These are phyloP conservation scores for sweet orange (Citrus sinensis) DNA, from an alignment of 345 rosid species.

Conservation along the genomic window DNA sequence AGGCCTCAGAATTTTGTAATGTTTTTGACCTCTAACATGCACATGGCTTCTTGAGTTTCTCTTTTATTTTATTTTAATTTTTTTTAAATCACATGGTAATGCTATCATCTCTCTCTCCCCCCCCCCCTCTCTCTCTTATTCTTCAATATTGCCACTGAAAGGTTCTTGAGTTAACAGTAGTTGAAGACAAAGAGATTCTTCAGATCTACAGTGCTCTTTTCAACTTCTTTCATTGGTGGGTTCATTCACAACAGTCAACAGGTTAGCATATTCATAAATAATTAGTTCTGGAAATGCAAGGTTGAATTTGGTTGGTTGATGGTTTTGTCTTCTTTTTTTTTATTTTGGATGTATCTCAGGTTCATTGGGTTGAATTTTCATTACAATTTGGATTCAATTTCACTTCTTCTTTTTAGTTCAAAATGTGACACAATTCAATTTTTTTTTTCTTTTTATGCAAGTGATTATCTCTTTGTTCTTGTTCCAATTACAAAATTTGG, in stretches of 20 bases:
- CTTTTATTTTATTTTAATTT: conserved; percentile 26
- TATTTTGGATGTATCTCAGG: not conserved
- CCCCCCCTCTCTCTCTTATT: conserved; percentile 14
- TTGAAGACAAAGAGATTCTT: conserved; percentile 23
- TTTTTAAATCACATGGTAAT: conserved; percentile 47
- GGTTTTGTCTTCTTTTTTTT: not conserved
- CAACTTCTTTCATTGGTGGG: conserved; percentile 16
- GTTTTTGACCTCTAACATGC: conserved; percentile 59
- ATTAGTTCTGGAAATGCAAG: not conserved
- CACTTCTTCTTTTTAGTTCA: not conserved
- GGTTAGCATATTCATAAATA: conserved; percentile 22
- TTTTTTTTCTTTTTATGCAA: not conserved
- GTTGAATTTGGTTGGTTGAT: not conserved
- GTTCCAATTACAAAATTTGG: not conserved
- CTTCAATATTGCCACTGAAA: conserved; percentile 34
- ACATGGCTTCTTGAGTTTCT: conserved; percentile 53
- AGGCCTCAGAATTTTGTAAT: conserved; percentile 35
- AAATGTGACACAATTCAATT: not conserved
- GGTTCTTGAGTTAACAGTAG: conserved; percentile 34
- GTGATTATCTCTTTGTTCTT: too few relatives aligned
- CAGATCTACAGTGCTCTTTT: conserved; percentile 48
- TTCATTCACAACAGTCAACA: not conserved
- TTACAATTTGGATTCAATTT: not conserved
- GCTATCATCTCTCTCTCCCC: conserved; percentile 15
- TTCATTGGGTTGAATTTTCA: conserved; percentile 3